Conservation (phyloP, 129 eudicot species). For the Chrysanthemum seticuspe region DNA sequence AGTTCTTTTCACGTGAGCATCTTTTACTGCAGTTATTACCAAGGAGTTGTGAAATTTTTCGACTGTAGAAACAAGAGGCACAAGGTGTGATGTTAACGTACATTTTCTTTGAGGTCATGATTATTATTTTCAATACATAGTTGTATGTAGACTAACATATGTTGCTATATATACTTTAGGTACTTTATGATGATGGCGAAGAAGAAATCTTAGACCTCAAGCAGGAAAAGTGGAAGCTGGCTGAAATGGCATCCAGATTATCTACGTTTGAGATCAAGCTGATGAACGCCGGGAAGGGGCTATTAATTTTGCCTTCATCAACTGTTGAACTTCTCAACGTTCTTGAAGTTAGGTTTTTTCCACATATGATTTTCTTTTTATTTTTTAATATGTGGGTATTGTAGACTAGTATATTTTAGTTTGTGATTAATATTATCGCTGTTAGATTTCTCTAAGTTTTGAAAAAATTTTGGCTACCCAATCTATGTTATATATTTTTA, state of each 20-base stretch:
- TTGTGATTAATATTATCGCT: too few relatives aligned
- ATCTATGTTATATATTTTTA: too few relatives aligned
- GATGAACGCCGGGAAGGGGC: not conserved
- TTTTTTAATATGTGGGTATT: too few relatives aligned
- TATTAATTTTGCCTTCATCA: too few relatives aligned
- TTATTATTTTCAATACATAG: not conserved
- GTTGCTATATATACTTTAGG: not conserved
- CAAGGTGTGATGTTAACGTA: not conserved
- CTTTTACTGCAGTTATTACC: not conserved
- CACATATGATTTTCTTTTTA: too few relatives aligned
- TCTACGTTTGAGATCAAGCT: not conserved
- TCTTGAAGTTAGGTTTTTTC: too few relatives aligned
- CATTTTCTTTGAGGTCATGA: not conserved
- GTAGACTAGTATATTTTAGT: too few relatives aligned
- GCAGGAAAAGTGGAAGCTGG: conserved; percentile 32
- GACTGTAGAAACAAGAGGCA: not conserved
- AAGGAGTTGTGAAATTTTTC: not conserved
- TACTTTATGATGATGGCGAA: conserved; percentile 37
- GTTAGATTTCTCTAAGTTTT: too few relatives aligned
- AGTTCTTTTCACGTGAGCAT: not conserved
- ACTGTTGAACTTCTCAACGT: too few relatives aligned
- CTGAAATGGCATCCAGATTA: conserved; percentile 18
- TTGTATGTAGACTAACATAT: not conserved
- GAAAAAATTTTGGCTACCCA: too few relatives aligned
- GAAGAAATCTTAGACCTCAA: conserved; percentile 31